A percentile compares a stretch with the other conserved stretches of the same genome.
Evolutionary conservation across 2,329 filamentous ascomycete genomes (phyloP).

Genomic region (Dothidotthia symphoricarpi): DNA sequence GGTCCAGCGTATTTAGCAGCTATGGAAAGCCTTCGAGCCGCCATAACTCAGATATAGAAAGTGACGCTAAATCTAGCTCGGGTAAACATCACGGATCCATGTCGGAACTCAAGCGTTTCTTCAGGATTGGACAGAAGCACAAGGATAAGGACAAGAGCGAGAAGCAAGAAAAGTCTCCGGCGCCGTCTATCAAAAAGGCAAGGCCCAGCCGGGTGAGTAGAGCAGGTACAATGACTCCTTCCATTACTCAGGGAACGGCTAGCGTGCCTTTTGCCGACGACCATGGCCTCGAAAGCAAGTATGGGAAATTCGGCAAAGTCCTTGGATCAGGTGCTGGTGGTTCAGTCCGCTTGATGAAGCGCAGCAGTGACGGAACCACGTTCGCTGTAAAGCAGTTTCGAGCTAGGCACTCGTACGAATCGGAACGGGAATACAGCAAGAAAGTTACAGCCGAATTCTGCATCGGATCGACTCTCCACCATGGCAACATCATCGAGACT

Average conservation of each 20-base stretch:
- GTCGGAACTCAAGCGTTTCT: slow-evolving; percentile 94
- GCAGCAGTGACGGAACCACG: slow-evolving; percentile 85
- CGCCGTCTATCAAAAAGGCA: slow-evolving; percentile 55
- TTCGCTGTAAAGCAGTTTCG: slow-evolving; percentile 98
- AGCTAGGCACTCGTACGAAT: slow-evolving; percentile 87
- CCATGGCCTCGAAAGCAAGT: slow-evolving; percentile 84
- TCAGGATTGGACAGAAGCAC: slow-evolving; percentile 67
- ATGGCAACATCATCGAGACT: slow-evolving; percentile 97
- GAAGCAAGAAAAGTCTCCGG: slow-evolving; percentile 62
- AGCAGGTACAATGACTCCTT: slow-evolving; percentile 41
- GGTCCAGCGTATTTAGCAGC: slow-evolving; percentile 55
- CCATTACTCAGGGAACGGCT: slow-evolving; percentile 30
- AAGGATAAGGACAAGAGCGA: slow-evolving; percentile 51
- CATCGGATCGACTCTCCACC: slow-evolving; percentile 92
- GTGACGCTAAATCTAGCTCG: slow-evolving; percentile 23
- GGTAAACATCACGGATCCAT: slow-evolving; percentile 64
- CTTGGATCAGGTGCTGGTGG: slow-evolving; percentile 92
- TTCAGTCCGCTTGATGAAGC: slow-evolving; percentile 90
- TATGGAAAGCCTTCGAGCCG: slow-evolving; percentile 50
- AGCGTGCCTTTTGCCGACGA: slow-evolving; percentile 87
- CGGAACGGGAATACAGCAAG: slow-evolving; percentile 93
- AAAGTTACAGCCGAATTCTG: slow-evolving; percentile 98
- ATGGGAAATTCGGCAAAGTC: slow-evolving; percentile 92
- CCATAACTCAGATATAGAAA: slow-evolving; percentile 45
- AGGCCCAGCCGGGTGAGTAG: slow-evolving; percentile 50